Base-by-base conservation (phyloP, 2,329 filamentous ascomycete species). In the Microdochium nivale region DNA sequence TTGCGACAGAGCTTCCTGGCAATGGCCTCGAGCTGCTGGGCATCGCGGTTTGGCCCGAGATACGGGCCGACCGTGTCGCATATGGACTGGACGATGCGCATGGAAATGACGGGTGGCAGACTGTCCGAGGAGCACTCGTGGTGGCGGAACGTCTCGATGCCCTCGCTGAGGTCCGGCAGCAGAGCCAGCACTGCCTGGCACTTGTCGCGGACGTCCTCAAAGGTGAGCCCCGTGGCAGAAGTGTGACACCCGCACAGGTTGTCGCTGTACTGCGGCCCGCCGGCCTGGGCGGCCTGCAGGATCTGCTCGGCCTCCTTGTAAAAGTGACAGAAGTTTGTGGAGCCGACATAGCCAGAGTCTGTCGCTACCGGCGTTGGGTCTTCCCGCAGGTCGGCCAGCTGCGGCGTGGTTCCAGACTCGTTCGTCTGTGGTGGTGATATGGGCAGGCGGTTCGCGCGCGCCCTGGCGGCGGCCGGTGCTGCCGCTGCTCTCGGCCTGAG, bases 271-370 rank as follows among this genome's bases (percentile, higher is more conserved):
- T 52, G 49, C 50, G 14, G 56, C 52, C 40, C 40, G 5, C 14
- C 9, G 5, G 40, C 40, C 21, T 44, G 40, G 19, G 40, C 40
- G 3, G 40, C 40, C 13, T 21, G n/a, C 3, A 44, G 40, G 19
- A 44, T 16, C 21, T 44, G 40, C 21, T 44, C 40, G 19, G 40
- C 40, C 13, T 35, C 56, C 61, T 49, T 67, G 61, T 10, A 67
- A 58, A 4, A 68, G 62, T 3, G 65, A 68, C 63, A 69, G 54
- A 70, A 71, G 51, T 70, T 74, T 2, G 70, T 74, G 56, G 68
- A 72, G 50, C 72, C 72, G n/a, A 75, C 63, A 60, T 74, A 74
- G 1, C 72, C 73, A 33, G 60, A 54, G 25, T 57, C 49, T 2
- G 56, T 49, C 14, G 48, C 48, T 30, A 50, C 49, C 25, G 59